These are phyloP conservation scores for Kwoniella shivajii DNA, from an alignment of 1,284 basidiomycete genomes.

Conservation along the genomic window DNA sequence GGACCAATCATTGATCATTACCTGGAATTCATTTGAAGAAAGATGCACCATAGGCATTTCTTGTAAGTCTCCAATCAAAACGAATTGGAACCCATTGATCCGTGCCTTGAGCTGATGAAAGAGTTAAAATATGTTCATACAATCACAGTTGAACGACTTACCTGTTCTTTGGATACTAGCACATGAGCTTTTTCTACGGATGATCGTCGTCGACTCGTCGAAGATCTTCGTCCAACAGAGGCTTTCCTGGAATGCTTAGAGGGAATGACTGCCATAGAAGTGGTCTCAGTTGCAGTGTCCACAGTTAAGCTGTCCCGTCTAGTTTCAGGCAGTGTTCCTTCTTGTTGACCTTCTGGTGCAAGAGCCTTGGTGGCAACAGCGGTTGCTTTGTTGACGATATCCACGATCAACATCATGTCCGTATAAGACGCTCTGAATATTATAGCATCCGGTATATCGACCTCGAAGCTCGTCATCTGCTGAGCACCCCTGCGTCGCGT, in stretches of 20 bases:
- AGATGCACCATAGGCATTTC: conserved; percentile 94
- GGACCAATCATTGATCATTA: conserved; percentile 90
- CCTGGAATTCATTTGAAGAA: conserved; percentile 79
- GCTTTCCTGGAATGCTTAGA: conserved; percentile 10
- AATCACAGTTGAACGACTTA: conserved; percentile 41
- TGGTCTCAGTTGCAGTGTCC: conserved; percentile 19
- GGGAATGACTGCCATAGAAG: conserved; percentile 20
- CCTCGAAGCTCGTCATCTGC: conserved; percentile 80
- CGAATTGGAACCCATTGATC: conserved; percentile 87
- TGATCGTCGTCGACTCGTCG: conserved; percentile 58
- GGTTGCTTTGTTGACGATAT: conserved; percentile 86
- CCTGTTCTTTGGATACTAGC: conserved; percentile 78
- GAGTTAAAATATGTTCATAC: background rate
- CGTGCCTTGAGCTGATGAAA: conserved; percentile 69
- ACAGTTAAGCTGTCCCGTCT: conserved; percentile 12
- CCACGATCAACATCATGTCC: conserved; percentile 86
- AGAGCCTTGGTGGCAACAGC: conserved; percentile 59
- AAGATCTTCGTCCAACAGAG: conserved; percentile 37
- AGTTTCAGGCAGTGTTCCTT: conserved; percentile 1
- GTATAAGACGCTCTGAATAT: conserved; percentile 90
- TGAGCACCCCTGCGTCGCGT: conserved; percentile 71
- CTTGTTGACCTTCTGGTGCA: conserved; percentile 21
- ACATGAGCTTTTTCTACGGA: conserved; percentile 58
- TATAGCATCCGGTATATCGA: conserved; percentile 75
- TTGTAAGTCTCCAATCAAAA: conserved; percentile 92